Percentiles rank a stretch among this genome's conserved stretches.
These are phyloP conservation scores for Codiaeum variegatum DNA, from an alignment of 441 rosid genomes.

Conservation along the genomic window DNA sequence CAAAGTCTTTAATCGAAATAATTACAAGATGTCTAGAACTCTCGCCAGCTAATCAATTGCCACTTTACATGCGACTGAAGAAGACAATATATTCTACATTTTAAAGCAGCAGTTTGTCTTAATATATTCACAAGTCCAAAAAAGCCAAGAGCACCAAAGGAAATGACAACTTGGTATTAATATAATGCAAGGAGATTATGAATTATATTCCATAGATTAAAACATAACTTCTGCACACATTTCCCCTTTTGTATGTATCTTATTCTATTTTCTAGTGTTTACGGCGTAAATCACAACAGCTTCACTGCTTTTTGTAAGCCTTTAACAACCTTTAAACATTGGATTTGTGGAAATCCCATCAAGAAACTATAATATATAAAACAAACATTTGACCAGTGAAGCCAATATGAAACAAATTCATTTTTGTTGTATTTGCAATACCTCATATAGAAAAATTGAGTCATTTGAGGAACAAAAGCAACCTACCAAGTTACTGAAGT, in stretches of 20 bases:
- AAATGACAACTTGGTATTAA: neutral
- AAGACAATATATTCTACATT: neutral
- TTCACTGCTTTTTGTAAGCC: no score
- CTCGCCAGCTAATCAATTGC: neutral
- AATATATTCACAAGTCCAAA: no score
- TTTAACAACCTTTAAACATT: no score
- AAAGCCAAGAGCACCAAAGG: no score
- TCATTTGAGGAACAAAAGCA: constrained; percentile 15
- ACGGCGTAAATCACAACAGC: no score
- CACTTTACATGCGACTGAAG: neutral
- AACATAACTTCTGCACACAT: no score
- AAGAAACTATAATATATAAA: no score
- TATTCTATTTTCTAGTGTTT: neutral
- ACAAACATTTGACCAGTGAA: no score
- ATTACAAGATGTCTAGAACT: neutral
- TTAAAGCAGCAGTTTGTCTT: neutral
- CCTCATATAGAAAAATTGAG: neutral
- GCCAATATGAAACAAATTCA: neutral
- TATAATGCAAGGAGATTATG: no score
- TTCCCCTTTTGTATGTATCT: no score
- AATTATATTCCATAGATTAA: no score
- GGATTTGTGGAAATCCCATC: no score
- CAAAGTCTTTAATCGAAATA: neutral
- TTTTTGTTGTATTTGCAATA: neutral
- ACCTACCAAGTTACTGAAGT: constrained; percentile 86